Base-by-base conservation (phyloP, 2,329 filamentous ascomycete species). In the Ascochyta fabae region DNA sequence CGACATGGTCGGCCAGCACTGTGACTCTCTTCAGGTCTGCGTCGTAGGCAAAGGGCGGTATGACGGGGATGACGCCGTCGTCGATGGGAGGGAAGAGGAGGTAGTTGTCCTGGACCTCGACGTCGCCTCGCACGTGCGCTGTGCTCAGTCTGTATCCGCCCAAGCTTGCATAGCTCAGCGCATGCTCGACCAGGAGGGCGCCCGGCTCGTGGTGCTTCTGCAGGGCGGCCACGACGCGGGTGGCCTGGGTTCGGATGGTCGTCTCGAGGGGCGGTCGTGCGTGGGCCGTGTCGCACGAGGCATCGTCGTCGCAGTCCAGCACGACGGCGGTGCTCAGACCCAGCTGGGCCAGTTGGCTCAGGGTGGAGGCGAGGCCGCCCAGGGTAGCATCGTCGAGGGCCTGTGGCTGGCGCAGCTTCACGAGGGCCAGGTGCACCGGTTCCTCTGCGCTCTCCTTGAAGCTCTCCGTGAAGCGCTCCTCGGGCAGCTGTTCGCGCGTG, bases 271-370 rank as follows among this genome's bases (percentile, higher is more conserved):
- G 45, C 74, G 33, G 65, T 8, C 53, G 42, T 57, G 61, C 61
- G 56, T 68, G 70, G 43, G 64, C 63, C 58, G 24, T 74, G 71
- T 54, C 68, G 53, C 53, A 72, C 23, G 52, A 71, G 40, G 56
- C 61, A 16, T 78, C 77, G 24, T 81, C 77, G 26, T 81, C 76
- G 47, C 88, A 90, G 66, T 97, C 94, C 8, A 97, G 79, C 1
- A 98, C 89, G 0, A 99, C 85, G 19, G 93, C 86, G 57, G 92
- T 92, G 45, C 86, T 82, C 63, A 99, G 83, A 3, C 95, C 94
- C 13, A 99, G 83, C 48, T 88, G 87, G 35, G 87, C 86, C 45
- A 99, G 85, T 73, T 96, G 94, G 27, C 88, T 88, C 36, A 99
- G 77, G 0, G 95, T 98, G 71, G 88, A 87, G 5, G 89, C 91